Percentiles rank a stretch among this genome's conserved stretches.
Conservation (phyloP, 2,329 filamentous ascomycete species). For the Monosporascus cannonballus region DNA sequence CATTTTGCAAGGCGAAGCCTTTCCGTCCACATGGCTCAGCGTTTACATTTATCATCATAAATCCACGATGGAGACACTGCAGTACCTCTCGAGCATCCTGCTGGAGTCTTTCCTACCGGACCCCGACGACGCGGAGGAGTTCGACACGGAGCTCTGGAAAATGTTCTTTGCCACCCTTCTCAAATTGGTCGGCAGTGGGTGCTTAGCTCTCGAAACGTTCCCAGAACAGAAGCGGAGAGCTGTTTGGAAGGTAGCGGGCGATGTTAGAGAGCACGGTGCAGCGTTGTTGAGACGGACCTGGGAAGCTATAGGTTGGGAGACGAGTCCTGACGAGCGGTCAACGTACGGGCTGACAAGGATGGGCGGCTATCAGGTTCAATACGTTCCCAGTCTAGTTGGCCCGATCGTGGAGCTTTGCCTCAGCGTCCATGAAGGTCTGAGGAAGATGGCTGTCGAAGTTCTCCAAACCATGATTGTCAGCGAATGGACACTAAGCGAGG, state of each 20-base stretch:
- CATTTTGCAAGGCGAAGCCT: slow-evolving; percentile 82
- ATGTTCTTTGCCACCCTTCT: slow-evolving; percentile 85
- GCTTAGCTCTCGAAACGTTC: slow-evolving; percentile 87
- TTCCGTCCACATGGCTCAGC: slow-evolving; percentile 85
- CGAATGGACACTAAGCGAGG: slow-evolving; percentile 94
- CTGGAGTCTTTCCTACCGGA: slow-evolving; percentile 80
- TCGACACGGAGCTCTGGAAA: slow-evolving; percentile 92
- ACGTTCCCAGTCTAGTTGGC: slow-evolving; percentile 85
- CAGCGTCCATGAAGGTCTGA: slow-evolving; percentile 87
- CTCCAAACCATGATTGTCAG: slow-evolving; percentile 97
- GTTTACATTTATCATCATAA: slow-evolving; percentile 90
- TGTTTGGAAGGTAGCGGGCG: slow-evolving; percentile 98
- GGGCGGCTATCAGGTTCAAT: slow-evolving; percentile 97
- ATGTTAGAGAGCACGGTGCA: slow-evolving; percentile 87
- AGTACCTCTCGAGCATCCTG: slow-evolving; percentile 74
- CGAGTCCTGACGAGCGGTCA: slow-evolving; percentile 68
- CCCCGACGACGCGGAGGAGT: slow-evolving; percentile 84
- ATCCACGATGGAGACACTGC: slow-evolving; percentile 77
- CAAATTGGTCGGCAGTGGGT: slow-evolving; percentile 82
- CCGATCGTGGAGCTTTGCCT: slow-evolving; percentile 91
- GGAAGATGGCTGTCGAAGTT: slow-evolving; percentile 86
- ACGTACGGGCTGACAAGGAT: slow-evolving; percentile 77
- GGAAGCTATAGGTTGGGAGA: slow-evolving; percentile 97
- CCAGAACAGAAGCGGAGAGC: slow-evolving; percentile 93
- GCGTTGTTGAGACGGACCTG: slow-evolving; percentile 79